phyloP scores from a whole-genome alignment of 306 rosid species.

The Neltuma alba region DNA sequence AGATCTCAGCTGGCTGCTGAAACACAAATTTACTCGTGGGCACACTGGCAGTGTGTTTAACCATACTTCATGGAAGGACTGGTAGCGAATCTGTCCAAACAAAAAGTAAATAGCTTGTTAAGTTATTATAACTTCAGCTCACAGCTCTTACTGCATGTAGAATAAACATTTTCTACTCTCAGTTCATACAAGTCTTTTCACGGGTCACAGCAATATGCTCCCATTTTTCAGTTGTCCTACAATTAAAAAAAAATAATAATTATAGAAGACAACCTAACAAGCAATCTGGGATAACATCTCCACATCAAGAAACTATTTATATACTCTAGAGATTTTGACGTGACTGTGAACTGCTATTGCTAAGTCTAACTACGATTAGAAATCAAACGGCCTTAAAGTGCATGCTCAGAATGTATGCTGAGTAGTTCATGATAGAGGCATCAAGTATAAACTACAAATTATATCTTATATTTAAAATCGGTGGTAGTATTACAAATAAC shows the following conservation, averaged over 20 bases:
- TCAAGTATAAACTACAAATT: not conserved
- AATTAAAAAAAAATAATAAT: not conserved
- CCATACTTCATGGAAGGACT: slow-evolving; percentile 26
- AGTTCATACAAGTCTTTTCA: not conserved
- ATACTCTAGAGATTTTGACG: not conserved
- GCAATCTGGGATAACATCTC: not conserved
- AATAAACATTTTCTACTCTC: not conserved
- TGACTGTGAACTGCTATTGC: not conserved
- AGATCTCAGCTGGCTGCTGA: slow-evolving; percentile 32
- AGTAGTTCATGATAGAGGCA: not conserved
- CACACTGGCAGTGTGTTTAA: slow-evolving; percentile 2
- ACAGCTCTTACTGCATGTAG: not conserved
- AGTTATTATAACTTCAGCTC: not conserved
- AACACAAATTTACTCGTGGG: slow-evolving; percentile 27
- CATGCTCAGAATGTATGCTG: not conserved
- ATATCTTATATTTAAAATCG: too few species aligned
- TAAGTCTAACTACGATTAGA: not conserved
- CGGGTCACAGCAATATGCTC: not conserved
- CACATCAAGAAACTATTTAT: not conserved
- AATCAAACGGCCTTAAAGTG: not conserved
- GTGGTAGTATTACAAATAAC: not conserved
- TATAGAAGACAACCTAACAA: not conserved
- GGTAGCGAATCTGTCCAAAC: slow-evolving; percentile 40
- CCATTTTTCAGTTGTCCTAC: not conserved
- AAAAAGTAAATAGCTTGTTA: slow-evolving; percentile 1